Conservation (phyloP, 495 filamentous ascomycete genomes). For the Staphylotrichum longicolle region DNA sequence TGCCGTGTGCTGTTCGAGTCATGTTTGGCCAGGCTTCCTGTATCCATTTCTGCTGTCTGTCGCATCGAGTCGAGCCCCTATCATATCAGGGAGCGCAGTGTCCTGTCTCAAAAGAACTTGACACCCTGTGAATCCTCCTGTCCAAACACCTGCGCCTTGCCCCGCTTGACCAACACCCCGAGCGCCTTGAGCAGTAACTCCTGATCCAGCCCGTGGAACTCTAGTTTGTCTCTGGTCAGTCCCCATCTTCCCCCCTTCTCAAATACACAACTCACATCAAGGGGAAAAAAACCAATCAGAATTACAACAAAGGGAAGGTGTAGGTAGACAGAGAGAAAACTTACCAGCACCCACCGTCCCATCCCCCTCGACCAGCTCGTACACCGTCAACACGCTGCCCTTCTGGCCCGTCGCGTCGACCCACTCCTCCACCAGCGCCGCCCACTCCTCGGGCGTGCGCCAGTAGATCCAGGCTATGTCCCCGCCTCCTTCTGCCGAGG, state of each 20-base stretch:
- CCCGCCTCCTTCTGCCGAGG: conserved; percentile 44
- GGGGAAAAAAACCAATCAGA: background rate
- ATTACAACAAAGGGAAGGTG: no score
- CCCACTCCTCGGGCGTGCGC: conserved; percentile 52
- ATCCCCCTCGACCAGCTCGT: conserved; percentile 49
- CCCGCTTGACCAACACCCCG: conserved; percentile 74
- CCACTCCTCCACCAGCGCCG: conserved; percentile 44
- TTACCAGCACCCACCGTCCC: conserved; percentile 41
- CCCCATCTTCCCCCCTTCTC: conserved; percentile 5
- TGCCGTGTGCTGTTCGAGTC: background rate
- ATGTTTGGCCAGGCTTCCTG: background rate
- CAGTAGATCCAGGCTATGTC: conserved; percentile 48
- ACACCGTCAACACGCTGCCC: conserved; percentile 49
- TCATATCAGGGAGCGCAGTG: no score
- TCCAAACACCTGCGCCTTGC: conserved; percentile 92
- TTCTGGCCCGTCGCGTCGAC: conserved; percentile 49
- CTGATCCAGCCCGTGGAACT: conserved; percentile 84
- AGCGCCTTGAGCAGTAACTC: conserved; percentile 78
- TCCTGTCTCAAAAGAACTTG: conserved; percentile 75
- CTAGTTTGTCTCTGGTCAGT: conserved; percentile 38
- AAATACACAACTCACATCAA: background rate
- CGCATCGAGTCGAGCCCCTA: background rate
- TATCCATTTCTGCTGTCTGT: background rate
- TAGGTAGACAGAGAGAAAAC: background rate
- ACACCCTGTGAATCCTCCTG: conserved; percentile 81